A percentile compares a stretch with the other conserved stretches of the same genome.
Conservation (phyloP, 208 protist genomes). For the Leishmania tropica region DNA sequence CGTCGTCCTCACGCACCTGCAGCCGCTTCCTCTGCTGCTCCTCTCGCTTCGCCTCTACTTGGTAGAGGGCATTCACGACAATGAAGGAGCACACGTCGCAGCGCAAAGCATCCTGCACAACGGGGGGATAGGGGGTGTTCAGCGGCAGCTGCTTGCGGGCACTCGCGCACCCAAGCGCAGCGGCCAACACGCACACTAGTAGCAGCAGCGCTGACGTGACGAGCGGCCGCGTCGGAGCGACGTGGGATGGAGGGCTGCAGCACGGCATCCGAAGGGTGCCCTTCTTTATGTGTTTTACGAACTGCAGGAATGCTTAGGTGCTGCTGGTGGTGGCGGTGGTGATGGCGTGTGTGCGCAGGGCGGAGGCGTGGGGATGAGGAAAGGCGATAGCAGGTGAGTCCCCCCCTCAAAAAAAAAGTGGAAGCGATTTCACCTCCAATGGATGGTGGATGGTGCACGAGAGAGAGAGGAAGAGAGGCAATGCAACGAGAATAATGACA, state of each 20-base stretch:
- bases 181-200: constrained; percentile 4
- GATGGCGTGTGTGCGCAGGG: background rate
- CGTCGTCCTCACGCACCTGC: constrained; percentile 64
- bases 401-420: background rate
- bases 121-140: constrained; percentile 40
- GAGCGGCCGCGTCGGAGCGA: background rate
- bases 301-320: background rate
- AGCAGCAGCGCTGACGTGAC: background rate
- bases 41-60: constrained; percentile 34
- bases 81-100: constrained; percentile 68
- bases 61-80: constrained; percentile 41
- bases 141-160: constrained; percentile 58
- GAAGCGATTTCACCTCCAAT: background rate
- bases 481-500: background rate
- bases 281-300: background rate
- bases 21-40: constrained; percentile 35
- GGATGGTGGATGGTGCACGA: background rate
- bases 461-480: background rate
- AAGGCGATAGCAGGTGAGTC: background rate
- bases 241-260: background rate
- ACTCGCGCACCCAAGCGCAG: background rate
- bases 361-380: background rate
- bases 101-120: constrained; percentile 46
- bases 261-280: background rate
- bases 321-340: background rate